Evolutionary conservation across 441 rosid species (phyloP).

Genomic region (Gossypium davidsonii): DNA sequence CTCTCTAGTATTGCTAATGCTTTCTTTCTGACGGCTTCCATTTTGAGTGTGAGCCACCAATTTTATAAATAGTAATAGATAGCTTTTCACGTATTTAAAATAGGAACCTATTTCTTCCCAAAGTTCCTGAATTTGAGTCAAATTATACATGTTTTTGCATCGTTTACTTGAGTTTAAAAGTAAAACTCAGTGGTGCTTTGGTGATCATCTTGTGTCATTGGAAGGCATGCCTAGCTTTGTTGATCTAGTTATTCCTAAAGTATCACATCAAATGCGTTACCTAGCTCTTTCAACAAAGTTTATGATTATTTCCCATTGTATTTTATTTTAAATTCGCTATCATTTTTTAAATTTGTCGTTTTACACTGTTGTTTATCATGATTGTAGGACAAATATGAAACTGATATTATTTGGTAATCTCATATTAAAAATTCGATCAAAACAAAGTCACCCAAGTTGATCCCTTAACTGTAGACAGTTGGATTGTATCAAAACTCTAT

Average conservation of each 20-base stretch:
- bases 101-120: background rate
- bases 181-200: background rate
- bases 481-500: too few relatives aligned
- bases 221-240: background rate
- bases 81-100: background rate
- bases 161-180: background rate
- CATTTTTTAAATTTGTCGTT: too few relatives aligned
- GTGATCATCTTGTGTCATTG: background rate
- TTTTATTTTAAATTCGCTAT: background rate
- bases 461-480: too few relatives aligned
- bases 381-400: too few relatives aligned
- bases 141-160: background rate
- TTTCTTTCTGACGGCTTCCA: background rate
- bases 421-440: too few relatives aligned
- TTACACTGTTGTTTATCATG: too few relatives aligned
- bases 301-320: background rate
- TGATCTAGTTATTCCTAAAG: background rate
- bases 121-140: background rate
- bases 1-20: background rate
- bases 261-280: background rate
- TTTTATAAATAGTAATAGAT: background rate
- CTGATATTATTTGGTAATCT: too few relatives aligned
- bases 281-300: background rate
- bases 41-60: background rate
- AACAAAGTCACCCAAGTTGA: too few relatives aligned